phyloP scores from a whole-genome alignment of 352 stramenopile genomes.

The Phytophthora meadii region DNA sequence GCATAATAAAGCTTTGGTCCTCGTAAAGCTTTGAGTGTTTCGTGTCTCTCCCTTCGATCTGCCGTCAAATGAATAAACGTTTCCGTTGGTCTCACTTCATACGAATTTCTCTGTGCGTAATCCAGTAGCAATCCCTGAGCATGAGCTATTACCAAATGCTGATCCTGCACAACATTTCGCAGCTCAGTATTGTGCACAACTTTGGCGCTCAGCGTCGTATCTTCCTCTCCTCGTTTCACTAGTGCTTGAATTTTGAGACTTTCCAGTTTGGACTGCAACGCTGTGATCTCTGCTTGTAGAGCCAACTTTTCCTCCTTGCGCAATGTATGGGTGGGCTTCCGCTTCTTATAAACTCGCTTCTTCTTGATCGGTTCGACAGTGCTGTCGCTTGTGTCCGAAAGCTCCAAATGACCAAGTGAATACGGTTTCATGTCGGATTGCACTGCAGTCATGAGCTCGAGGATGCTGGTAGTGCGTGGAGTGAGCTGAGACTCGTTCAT shows the following conservation, averaged over 20 bases:
- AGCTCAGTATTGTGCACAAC: conserved; percentile 22
- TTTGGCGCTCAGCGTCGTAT: conserved; percentile 5
- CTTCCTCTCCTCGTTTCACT: conserved; percentile 18
- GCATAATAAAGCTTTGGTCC: conserved; percentile 37
- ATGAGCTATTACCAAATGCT: conserved; percentile 34
- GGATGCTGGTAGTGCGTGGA: background rate
- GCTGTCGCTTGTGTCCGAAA: conserved; percentile 3
- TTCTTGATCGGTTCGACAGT: conserved; percentile 8
- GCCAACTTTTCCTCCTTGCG: conserved; percentile 37
- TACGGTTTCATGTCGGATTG: conserved; percentile 4
- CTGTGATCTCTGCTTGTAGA: conserved; percentile 19
- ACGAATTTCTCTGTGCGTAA: conserved; percentile 26
- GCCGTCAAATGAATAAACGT: conserved; percentile 33
- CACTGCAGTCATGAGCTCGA: conserved; percentile 12
- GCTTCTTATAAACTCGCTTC: conserved; percentile 31
- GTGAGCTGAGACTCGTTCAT: conserved; percentile 9
- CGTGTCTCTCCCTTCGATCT: conserved; percentile 36
- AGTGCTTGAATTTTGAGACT: conserved; percentile 27
- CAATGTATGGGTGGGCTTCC: conserved; percentile 29
- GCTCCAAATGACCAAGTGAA: too few relatives aligned
- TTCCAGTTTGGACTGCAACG: conserved; percentile 30
- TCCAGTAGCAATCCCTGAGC: conserved; percentile 25
- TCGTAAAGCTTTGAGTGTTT: conserved; percentile 33
- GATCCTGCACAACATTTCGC: conserved; percentile 28
- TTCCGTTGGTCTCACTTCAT: conserved; percentile 35